Evolutionary conservation across 805 yeast species (phyloP).

Genomic region (Ogataea trehaloabstinens): DNA sequence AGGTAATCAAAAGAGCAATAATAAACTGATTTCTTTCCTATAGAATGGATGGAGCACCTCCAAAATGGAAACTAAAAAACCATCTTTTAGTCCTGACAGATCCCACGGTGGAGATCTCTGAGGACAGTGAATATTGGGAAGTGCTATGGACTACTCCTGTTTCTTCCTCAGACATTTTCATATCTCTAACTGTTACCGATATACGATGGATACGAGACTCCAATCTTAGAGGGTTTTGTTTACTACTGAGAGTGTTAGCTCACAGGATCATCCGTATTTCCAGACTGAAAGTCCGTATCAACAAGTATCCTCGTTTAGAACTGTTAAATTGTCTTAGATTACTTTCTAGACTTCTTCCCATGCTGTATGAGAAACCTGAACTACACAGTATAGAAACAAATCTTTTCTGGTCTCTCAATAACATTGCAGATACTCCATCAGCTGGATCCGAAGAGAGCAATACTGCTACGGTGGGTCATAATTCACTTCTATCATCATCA

Average conservation of each 20-base stretch:
- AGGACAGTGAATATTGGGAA: constrained; percentile 41
- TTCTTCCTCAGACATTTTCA: constrained; percentile 55
- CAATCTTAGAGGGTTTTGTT: constrained; percentile 56
- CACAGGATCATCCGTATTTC: constrained; percentile 31
- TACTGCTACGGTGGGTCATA: constrained; percentile 25
- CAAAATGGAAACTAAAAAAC: constrained; percentile 56
- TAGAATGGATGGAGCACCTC: constrained; percentile 72
- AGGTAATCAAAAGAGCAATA: too few relatives aligned
- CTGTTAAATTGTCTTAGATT: constrained; percentile 62
- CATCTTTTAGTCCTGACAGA: constrained; percentile 60
- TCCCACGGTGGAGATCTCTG: constrained; percentile 34
- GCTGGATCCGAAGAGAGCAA: constrained; percentile 11
- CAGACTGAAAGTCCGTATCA: constrained; percentile 17
- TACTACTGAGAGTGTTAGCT: constrained; percentile 44
- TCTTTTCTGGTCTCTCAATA: constrained; percentile 44
- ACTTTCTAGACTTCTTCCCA: constrained; percentile 64
- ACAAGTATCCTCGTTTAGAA: constrained; percentile 31
- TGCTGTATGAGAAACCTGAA: constrained; percentile 53
- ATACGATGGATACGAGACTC: constrained; percentile 57
- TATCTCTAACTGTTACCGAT: constrained; percentile 55
- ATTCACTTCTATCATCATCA: constrained; percentile 18
- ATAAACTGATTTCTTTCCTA: too few relatives aligned
- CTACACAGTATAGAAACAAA: constrained; percentile 33
- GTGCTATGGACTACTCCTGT: constrained; percentile 48
- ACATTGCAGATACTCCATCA: constrained; percentile 13